Evolutionary conservation across 23 red algal genomes (phyloP).

Genomic region (Cyanidium caldarium): DNA sequence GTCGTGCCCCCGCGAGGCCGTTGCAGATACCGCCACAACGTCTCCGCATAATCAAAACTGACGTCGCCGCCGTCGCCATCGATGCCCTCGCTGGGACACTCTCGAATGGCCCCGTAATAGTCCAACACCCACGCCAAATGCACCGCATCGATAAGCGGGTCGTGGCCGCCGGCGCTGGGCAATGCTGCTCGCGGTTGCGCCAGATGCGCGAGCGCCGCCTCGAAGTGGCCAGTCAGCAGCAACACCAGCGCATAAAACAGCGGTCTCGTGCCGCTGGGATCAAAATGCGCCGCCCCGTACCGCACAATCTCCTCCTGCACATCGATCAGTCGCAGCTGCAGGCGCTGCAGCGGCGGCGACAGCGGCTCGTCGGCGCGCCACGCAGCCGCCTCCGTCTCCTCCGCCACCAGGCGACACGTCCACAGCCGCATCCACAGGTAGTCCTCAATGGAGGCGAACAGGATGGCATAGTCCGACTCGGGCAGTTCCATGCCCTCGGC

Average conservation of each 20-base stretch:
- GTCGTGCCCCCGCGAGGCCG: neutral
- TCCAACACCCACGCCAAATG: conserved; percentile 47
- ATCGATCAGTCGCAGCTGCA: conserved; percentile 19
- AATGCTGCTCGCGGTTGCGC: no score
- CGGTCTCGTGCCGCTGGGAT: conserved; percentile 39
- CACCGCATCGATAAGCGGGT: conserved; percentile 33
- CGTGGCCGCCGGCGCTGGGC: neutral
- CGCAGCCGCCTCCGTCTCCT: conserved; percentile 11
- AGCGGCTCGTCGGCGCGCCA: conserved; percentile 9
- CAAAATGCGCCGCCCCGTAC: conserved; percentile 59
- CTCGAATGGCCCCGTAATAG: conserved; percentile 46
- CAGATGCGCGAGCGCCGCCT: conserved; percentile 38
- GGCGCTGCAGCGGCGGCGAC: conserved; percentile 16
- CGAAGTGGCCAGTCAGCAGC: conserved; percentile 37
- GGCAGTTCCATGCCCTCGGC: conserved; percentile 39
- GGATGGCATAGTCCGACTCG: conserved; percentile 39
- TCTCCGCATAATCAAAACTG: conserved; percentile 16
- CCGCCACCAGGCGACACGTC: conserved; percentile 17
- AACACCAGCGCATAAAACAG: conserved; percentile 55
- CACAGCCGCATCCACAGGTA: conserved; percentile 77
- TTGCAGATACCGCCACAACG: conserved; percentile 29
- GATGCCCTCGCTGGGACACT: neutral
- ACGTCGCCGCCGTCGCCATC: neutral
- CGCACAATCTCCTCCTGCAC: conserved; percentile 50
- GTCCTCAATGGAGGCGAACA: conserved; percentile 79